These are phyloP conservation scores for Ceratopteris richardii DNA, from an alignment of 75 land plant species.

Conservation along the genomic window DNA sequence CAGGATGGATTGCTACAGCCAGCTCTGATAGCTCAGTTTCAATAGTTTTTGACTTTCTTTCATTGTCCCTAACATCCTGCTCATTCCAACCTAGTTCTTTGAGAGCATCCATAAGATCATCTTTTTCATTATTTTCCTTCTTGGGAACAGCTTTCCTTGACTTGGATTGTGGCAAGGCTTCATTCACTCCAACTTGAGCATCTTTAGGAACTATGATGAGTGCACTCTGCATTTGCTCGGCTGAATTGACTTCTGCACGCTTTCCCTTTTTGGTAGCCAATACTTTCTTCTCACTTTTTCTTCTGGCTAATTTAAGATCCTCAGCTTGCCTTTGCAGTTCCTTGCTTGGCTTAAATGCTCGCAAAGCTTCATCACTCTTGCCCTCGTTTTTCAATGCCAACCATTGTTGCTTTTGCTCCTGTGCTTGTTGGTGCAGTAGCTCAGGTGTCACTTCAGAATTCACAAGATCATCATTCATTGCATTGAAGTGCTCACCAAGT, in stretches of 20 bases:
- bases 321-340: constrained; percentile 91
- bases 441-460: constrained; percentile 49
- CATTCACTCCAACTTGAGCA: background rate
- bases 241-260: background rate
- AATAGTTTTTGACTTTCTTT: constrained; percentile 30
- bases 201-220: background rate
- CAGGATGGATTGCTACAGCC: constrained; percentile 5
- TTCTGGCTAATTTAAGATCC: constrained; percentile 53
- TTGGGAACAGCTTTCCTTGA: background rate
- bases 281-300: constrained; percentile 44
- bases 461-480: constrained; percentile 9
- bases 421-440: constrained; percentile 62
- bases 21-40: constrained; percentile 48
- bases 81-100: constrained; percentile 95
- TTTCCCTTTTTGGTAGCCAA: constrained; percentile 11
- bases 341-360: constrained; percentile 83
- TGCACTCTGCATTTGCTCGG: background rate
- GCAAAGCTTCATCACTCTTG: constrained; percentile 74
- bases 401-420: constrained; percentile 69
- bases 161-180: background rate
- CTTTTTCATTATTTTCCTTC: constrained; percentile 29
- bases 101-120: constrained; percentile 55
- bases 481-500: background rate
- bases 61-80: constrained; percentile 49
- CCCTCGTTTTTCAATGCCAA: constrained; percentile 70